Evolutionary conservation across 208 protist species (phyloP).

Genomic region (Entamoeba histolytica): DNA sequence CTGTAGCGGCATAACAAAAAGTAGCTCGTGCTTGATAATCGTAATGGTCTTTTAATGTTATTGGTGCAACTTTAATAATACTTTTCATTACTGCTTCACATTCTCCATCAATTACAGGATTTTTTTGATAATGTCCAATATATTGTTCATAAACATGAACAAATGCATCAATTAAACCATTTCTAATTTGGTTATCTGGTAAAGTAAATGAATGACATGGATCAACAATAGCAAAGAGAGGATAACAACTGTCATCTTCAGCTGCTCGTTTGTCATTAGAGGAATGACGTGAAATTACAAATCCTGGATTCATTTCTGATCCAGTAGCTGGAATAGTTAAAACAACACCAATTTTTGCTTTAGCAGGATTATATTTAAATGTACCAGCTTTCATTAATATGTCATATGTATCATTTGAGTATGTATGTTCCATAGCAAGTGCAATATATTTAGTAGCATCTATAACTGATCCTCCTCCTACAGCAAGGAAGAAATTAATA

Average conservation of each 20-base stretch:
- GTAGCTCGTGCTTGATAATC: not conserved
- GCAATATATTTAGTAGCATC: not conserved
- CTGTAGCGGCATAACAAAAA: conserved; percentile 5
- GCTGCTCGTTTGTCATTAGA: not conserved
- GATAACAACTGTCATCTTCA: not conserved
- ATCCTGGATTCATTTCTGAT: not conserved
- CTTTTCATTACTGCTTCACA: not conserved
- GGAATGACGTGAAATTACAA: not conserved
- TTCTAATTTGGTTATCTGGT: not conserved
- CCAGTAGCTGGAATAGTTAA: conserved; percentile 5
- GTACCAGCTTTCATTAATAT: not conserved
- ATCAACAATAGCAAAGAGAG: not conserved
- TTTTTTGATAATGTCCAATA: not conserved
- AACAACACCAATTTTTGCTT: not conserved
- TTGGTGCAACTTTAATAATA: not conserved
- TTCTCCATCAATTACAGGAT: not conserved
- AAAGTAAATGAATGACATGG: not conserved
- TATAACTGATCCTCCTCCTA: conserved; percentile 14
- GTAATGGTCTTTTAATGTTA: not conserved
- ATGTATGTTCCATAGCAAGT: not conserved
- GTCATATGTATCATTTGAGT: not conserved
- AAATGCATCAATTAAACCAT: conserved; percentile 15
- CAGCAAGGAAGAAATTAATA: not conserved
- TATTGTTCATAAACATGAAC: conserved; percentile 6
- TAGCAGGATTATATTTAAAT: not conserved